Evolutionary conservation across 1,284 basidiomycete species (phyloP).

Genomic region (Tetrapyrgos nigripes): DNA sequence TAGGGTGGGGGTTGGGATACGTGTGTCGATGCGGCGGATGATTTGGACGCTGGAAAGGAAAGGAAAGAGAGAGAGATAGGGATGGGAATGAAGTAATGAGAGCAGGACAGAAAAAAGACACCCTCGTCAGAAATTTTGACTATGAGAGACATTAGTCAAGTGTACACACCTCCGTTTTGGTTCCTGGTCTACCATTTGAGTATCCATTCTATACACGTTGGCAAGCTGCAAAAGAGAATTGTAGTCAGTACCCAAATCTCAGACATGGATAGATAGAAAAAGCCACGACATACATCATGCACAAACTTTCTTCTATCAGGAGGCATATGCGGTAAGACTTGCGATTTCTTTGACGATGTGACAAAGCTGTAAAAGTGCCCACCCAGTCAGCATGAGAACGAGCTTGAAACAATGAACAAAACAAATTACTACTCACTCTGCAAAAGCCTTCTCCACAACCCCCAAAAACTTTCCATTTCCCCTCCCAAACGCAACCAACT

Average conservation of each 20-base stretch:
- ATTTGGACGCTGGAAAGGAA: slow-evolving; percentile 68
- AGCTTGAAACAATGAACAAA: not conserved
- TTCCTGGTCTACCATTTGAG: slow-evolving; percentile 85
- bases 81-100: no score
- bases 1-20: slow-evolving; percentile 74
- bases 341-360: slow-evolving; percentile 67
- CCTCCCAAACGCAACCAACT: slow-evolving; percentile 65
- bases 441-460: slow-evolving; percentile 80
- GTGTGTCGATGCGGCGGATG: slow-evolving; percentile 80
- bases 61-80: not conserved
- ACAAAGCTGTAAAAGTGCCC: slow-evolving; percentile 59
- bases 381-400: slow-evolving; percentile 4
- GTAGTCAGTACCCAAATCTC: not conserved
- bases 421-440: slow-evolving; percentile 60
- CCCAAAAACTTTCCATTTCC: slow-evolving; percentile 71
- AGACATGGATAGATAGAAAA: not conserved
- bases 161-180: slow-evolving; percentile 59
- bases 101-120: no score
- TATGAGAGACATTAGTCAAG: not conserved
- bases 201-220: slow-evolving; percentile 79
- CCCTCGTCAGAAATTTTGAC: not conserved
- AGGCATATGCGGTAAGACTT: slow-evolving; percentile 86
- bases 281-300: slow-evolving; percentile 57
- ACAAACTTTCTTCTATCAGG: slow-evolving; percentile 81
- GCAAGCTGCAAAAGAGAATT: slow-evolving; percentile 56